Base-by-base conservation (phyloP, 306 rosid genomes). In the Myrica gale region DNA sequence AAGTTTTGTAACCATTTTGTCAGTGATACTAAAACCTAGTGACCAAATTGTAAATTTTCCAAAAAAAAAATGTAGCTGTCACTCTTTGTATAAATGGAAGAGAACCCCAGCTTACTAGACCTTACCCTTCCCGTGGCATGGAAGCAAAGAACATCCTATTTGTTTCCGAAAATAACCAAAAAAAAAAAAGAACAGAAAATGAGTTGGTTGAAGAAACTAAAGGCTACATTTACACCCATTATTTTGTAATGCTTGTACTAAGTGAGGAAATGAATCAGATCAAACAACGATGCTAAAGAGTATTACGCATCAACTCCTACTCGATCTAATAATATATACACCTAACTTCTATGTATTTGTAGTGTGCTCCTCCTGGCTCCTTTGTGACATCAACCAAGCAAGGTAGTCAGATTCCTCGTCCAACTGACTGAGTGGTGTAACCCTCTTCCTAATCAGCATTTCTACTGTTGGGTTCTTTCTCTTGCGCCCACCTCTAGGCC, bases 401-500 rank as follows among this genome's bases (percentile, higher is more conserved):
- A 68, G 52, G 76, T 26, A 78, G 69, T 53, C 83, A 1, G 69
- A 23, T 32, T 51, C 78, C 15, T 47, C 72, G 45, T 84, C 91
- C 53, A 77, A 60, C 20, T 83, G 76, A 77, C 78, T 77, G 16
- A 90, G 97, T 0, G 93, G 93, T 1, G 84, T 82, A 53, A 95
- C 86, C 74, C 99, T 89, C 86, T 90, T 95, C 79, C 97, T 81
- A 43, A 88, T 57, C 26, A 95, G 78, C 92, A 92, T 89, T 83
- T 89, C 97, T 13, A 90, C 76, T 0, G 88, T 83, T 9, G 97
- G 97, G 65, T 61, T 88, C 52, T 16, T 61, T 81, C 99, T 90
- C 86, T 92, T 95, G 42, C 71, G 67, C 72, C 99, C 97, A 23
- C 99, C 99, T 69, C 90, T 88, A 1, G 91, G 85, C 87, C 89